Base-by-base conservation (phyloP, 257 asterid genomes). In the Rubia yunnanensis region DNA sequence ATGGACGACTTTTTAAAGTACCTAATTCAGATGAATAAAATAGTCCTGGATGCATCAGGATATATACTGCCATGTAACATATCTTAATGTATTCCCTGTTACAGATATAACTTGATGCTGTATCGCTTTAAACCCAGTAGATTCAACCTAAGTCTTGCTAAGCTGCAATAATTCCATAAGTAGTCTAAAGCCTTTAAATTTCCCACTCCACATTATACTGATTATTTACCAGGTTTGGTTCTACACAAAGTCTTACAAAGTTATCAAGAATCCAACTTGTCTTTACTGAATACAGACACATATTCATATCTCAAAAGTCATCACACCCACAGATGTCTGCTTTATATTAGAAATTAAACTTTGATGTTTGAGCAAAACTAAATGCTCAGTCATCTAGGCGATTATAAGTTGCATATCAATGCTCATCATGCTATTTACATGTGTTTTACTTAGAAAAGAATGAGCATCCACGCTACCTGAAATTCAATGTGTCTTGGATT, bases 401-500 rank as follows among this genome's bases (percentile, higher is more conserved):
- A 5, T 22, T 28, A 46, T 17, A 49, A n/a, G 2, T 49, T 44
- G n/a, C 60, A 31, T 8, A 64, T 48, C 44, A 24, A 15, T 5
- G 28, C 30, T 61, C 52, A 22, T 2, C 23, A 61, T 3, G 13
- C 18, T 68, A 3, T 10, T 18, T 17, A 20, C 38, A 36, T 10
- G 7, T 26, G 39, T 35, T 7, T 14, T 5, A 60, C 0, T 7
- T 17, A 9, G 7, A 44, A 30, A 44, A 60, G 18, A 32, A 18
- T 35, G 54, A n/a, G 0, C 30, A 8, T 24, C 17, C 9, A 15
- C 30, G 10, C 34, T 72, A 80, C 85, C 85, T 80, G 85, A 38
- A 80, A 80, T 64, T 92, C 99, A 73, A 92, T 92, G 68, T 92
- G 99, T 82, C 99, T 90, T 65, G 99, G 99, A 72, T 94, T 94